Conservation (phyloP, 148 eudicot genomes). For the Limonium bicolor region DNA sequence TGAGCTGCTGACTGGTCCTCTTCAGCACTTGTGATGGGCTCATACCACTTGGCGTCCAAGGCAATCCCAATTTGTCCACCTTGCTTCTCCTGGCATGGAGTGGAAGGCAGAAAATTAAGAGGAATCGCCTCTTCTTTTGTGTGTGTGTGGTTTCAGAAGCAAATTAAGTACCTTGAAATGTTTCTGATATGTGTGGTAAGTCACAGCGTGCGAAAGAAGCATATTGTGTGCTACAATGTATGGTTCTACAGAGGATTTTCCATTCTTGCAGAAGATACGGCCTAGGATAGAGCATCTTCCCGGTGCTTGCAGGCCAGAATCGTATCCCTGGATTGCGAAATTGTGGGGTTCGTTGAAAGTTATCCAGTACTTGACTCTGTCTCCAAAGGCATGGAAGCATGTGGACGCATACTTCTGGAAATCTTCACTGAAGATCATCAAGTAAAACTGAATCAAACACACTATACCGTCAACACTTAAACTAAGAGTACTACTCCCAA, state of each 20-base stretch:
- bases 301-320: slow-evolving; percentile 81
- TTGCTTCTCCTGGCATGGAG: slow-evolving; percentile 40
- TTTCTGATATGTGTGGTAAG: slow-evolving; percentile 44
- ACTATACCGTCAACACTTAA: no score
- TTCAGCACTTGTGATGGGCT: slow-evolving; percentile 47
- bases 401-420: slow-evolving; percentile 62
- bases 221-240: slow-evolving; percentile 84
- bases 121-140: background rate
- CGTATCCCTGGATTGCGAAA: slow-evolving; percentile 68
- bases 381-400: slow-evolving; percentile 82
- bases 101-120: background rate
- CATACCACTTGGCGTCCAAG: slow-evolving; percentile 85
- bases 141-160: background rate
- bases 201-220: slow-evolving; percentile 71
- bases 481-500: no score
- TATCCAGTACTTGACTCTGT: slow-evolving; percentile 89
- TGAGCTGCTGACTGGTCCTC: slow-evolving; percentile 74
- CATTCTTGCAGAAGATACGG: slow-evolving; percentile 55
- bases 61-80: slow-evolving; percentile 70
- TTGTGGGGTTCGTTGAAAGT: slow-evolving; percentile 96
- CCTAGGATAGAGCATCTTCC: slow-evolving; percentile 84
- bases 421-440: slow-evolving; percentile 34
- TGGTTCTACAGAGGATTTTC: slow-evolving; percentile 72
- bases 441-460: background rate
- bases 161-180: slow-evolving; percentile 55